Base-by-base conservation (phyloP, 2,329 filamentous ascomycete genomes). In the Sphaceloma murrayae region DNA sequence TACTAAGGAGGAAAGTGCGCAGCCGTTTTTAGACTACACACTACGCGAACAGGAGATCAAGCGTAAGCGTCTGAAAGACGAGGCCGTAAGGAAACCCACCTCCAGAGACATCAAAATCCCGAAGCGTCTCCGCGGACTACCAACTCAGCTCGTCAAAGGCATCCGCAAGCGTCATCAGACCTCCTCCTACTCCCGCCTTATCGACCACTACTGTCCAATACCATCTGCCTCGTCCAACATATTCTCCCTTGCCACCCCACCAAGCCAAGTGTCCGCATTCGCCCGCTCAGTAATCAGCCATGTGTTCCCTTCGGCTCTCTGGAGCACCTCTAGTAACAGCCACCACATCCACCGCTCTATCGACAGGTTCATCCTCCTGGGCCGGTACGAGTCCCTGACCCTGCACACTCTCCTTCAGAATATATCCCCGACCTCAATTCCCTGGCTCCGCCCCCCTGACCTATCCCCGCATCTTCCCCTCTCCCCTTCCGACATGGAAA, bases 21-120 rank as follows among this genome's bases (percentile, higher is more conserved):
- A 89, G 53, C 74, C 74, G 18, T 80, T 89, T 56, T 84, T 85
- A 56, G 87, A 94, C 60, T 94, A 94, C 58, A 88, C 82, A 0
- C 60, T 86, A 8, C 79, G 89, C 13, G 89, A 96, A 56, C 74
- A 84, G 8, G 89, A 96, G 56, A 89, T 95, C 47, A 53, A 56
- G 19, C 48, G 49, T 11, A 43, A 46, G 22, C 19, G 32, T 11
- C 22, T 39, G 39, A 47, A 18, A 13, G 31, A 3, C 29, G 34
- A 19, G 31, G 33, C 17, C 16, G 19, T 16, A 43, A n/a, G 31
- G 19, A 30, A 13, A 36, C 13, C 24, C 24, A 19, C n/a, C 3
- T 14, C 9, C 44, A 27, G 7, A 43, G 10, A 40, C 36, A 7
- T 10, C 24, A 17, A 27, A 27, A 21, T 14, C 11, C 14, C 13